phyloP scores from a whole-genome alignment of 306 rosid genomes.

The Biancaea sappan region DNA sequence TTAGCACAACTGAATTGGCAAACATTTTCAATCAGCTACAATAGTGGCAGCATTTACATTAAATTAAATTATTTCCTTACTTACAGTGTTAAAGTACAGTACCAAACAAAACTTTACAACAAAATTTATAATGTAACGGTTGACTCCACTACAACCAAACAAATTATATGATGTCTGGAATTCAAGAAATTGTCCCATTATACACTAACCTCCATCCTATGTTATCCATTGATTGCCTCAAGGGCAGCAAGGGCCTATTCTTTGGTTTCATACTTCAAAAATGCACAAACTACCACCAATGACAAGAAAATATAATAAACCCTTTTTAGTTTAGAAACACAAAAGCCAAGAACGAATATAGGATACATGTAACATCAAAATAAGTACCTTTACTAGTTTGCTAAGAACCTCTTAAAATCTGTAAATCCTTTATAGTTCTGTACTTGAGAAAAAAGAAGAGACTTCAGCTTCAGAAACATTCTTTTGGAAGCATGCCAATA shows the following conservation, averaged over 20 bases:
- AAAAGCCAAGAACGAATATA: not conserved
- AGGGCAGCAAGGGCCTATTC: conserved; percentile 72
- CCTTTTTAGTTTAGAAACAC: conserved; percentile 16
- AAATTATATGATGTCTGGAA: not conserved
- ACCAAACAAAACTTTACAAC: not conserved
- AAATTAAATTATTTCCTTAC: conserved; percentile 7
- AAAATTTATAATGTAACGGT: not conserved
- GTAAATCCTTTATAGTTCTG: conserved; percentile 88
- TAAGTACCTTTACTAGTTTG: conserved; percentile 86
- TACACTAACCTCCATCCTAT: conserved; percentile 80
- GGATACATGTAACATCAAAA: conserved; percentile 21
- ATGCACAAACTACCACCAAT: conserved; percentile 62
- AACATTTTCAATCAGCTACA: conserved; percentile 26
- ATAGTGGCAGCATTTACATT: conserved; percentile 10
- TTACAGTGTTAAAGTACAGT: conserved; percentile 15
- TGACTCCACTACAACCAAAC: not conserved
- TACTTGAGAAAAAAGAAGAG: conserved; percentile 65
- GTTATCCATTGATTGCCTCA: conserved; percentile 66
- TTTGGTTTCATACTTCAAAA: conserved; percentile 74
- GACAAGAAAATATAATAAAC: conserved; percentile 25
- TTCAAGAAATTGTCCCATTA: conserved; percentile 26
- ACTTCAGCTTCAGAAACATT: conserved; percentile 85
- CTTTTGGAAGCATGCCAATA: conserved; percentile 98
- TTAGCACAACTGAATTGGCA: conserved; percentile 11
- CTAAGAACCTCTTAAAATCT: conserved; percentile 92